A percentile compares a stretch with the other conserved stretches of the same genome.
Conservation (phyloP, 495 filamentous ascomycete species). For the Chlorociboria aeruginascens region DNA sequence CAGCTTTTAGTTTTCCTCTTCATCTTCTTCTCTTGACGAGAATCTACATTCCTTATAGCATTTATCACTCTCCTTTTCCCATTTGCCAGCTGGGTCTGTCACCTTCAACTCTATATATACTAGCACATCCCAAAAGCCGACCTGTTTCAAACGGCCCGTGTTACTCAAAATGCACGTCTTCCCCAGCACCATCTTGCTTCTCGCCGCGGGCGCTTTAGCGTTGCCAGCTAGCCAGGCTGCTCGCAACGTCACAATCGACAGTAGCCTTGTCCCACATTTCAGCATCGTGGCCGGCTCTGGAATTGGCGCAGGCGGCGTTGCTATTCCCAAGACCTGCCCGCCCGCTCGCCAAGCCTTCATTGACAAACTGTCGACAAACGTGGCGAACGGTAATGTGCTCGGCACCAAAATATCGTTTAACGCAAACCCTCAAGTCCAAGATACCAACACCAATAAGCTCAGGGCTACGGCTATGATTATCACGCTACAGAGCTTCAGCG, state of each 20-base stretch:
- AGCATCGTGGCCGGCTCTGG: constrained; percentile 1
- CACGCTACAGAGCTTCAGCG: constrained; percentile 14
- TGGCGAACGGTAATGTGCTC: constrained; percentile 6
- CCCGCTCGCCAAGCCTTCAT: constrained; percentile 10
- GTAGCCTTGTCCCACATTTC: background rate
- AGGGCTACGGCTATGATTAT: constrained; percentile 11
- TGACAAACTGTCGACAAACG: constrained; percentile 1
- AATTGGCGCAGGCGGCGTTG: constrained; percentile 7
- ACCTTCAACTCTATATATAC: too few relatives aligned
- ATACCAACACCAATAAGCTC: constrained; percentile 1
- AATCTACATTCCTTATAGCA: too few relatives aligned
- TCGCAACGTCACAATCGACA: background rate
- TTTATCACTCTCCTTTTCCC: too few relatives aligned
- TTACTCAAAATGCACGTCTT: constrained; percentile 1
- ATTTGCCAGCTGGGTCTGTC: too few relatives aligned
- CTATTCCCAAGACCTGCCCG: constrained; percentile 13
- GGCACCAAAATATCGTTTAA: constrained; percentile 6
- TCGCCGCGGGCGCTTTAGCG: background rate
- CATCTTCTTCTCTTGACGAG: too few relatives aligned
- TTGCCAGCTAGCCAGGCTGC: background rate
- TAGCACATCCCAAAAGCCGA: too few relatives aligned
- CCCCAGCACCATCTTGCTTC: background rate
- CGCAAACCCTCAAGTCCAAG: constrained; percentile 2
- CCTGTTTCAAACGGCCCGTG: too few relatives aligned
- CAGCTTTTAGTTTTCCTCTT: too few relatives aligned